Conservation (phyloP, 2,329 filamentous ascomycete genomes). For the Aphanocladium album region DNA sequence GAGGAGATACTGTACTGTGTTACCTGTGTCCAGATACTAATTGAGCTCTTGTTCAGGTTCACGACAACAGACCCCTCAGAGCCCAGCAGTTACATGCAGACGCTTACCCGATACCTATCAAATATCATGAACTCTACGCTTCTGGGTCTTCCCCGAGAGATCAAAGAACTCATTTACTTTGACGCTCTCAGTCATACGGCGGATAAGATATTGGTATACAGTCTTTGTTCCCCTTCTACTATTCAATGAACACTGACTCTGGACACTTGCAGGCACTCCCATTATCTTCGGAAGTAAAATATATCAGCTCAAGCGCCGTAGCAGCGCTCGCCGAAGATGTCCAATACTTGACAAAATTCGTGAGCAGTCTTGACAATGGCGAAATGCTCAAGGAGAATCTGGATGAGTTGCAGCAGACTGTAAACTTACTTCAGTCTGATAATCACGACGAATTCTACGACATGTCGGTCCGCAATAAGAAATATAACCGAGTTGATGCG, state of each 20-base stretch:
- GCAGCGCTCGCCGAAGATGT: slow-evolving; percentile 77
- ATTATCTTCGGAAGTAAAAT: slow-evolving; percentile 70
- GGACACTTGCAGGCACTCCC: slow-evolving; percentile 57
- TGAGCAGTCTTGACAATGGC: slow-evolving; percentile 75
- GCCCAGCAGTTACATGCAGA: slow-evolving; percentile 92
- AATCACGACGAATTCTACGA: slow-evolving; percentile 98
- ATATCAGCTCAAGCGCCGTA: slow-evolving; percentile 84
- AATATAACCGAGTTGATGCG: slow-evolving; percentile 89
- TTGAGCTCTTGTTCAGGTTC: slow-evolving; percentile 33
- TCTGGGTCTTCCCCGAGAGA: slow-evolving; percentile 85
- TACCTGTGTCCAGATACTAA: background rate
- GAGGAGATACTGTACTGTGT: slow-evolving; percentile 14
- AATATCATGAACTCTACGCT: slow-evolving; percentile 97
- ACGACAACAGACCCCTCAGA: slow-evolving; percentile 57
- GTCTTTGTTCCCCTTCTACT: too few species aligned
- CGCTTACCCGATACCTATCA: slow-evolving; percentile 82
- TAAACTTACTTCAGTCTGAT: slow-evolving; percentile 78
- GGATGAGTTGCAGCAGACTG: slow-evolving; percentile 89
- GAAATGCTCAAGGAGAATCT: slow-evolving; percentile 84
- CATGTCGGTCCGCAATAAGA: slow-evolving; percentile 80
- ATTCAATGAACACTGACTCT: background rate
- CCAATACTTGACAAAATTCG: slow-evolving; percentile 77
- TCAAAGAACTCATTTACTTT: slow-evolving; percentile 97
- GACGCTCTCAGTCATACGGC: slow-evolving; percentile 90
- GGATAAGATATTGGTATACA: slow-evolving; percentile 69